Conservation (phyloP, 2,329 filamentous ascomycete species). For the Apiospora hydei region DNA sequence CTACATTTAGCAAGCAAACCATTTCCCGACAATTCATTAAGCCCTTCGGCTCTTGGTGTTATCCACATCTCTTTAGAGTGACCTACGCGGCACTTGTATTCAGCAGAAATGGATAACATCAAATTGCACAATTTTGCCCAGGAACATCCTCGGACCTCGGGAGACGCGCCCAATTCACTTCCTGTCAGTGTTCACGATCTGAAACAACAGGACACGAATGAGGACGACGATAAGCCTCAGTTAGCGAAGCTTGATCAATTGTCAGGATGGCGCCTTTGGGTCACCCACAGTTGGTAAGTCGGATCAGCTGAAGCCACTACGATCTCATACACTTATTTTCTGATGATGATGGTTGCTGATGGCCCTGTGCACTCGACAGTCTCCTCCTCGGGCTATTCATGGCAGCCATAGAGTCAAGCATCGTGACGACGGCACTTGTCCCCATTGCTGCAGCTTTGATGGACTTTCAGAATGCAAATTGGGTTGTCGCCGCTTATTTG, state of each 20-base stretch:
- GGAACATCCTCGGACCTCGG: background rate
- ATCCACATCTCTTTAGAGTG: background rate
- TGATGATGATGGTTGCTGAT: background rate
- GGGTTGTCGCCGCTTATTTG: background rate
- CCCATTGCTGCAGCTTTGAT: background rate
- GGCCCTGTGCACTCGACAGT: background rate
- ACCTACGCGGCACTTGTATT: background rate
- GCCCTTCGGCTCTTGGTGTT: background rate
- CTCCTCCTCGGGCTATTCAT: background rate
- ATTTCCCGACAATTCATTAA: background rate
- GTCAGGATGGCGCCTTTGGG: constrained; percentile 2
- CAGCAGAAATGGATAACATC: background rate
- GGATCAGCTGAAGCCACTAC: background rate
- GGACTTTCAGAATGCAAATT: background rate
- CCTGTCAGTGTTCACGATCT: background rate
- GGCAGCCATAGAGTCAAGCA: background rate
- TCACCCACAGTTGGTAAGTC: background rate
- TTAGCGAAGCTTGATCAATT: background rate
- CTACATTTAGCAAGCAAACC: background rate
- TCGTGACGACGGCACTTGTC: background rate
- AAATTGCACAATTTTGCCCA: background rate
- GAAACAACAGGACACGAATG: background rate
- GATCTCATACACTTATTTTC: background rate
- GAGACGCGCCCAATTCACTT: too few species aligned
- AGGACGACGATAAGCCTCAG: background rate